Evolutionary conservation across 2,329 filamentous ascomycete species (phyloP), one percentile per base, ranked within the genome.

Genomic region (Trichophyton rubrum): DNA sequence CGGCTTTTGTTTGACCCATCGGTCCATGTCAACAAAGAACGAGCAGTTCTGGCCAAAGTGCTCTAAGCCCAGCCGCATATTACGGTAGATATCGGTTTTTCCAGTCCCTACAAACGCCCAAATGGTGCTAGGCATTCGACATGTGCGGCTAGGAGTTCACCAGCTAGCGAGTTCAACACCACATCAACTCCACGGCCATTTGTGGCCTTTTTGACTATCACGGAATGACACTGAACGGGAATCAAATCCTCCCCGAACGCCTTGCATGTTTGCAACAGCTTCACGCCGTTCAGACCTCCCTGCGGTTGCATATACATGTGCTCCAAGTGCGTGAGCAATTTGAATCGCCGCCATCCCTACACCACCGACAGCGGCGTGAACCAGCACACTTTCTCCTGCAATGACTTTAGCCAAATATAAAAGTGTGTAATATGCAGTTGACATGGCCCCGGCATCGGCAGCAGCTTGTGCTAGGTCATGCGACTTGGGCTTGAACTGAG

Each of bases 51-150:
- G 30, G 13, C 51, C 15, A 20, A 63, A 63, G 3, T 17, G 40
- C 9, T 40, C 41, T 59, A 63, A 59, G 15, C 47, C 49, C n/a
- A 63, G 33, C 20, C 56, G 45, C 11, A 35, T 49, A 20, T 58
- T 58, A 8, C 45, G 59, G 13, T 56, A 22, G 17, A 59, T 20
- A 58, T 63, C 59, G 13, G 38, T 61, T 30, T 62, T 61, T 11
- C 62, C 63, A 17, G 65, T 60, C 43, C 65, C 64, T 20, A 66
- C 53, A 24, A 65, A 64, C 56, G 49, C 6, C 63, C 63, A 58
- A 62, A 62, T 9, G 57, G 59, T 2, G 64, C 64, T 17, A 64
- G 41, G 27, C 58, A 62, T 20, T 56, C 24, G 60, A 51, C 62
- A 17, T 51, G 59, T 30, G 47, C 47, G n/a, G 35, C 38, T 13